phyloP scores from a whole-genome alignment of 192 early-diverging fungal species.

The Diversispora eburnea region DNA sequence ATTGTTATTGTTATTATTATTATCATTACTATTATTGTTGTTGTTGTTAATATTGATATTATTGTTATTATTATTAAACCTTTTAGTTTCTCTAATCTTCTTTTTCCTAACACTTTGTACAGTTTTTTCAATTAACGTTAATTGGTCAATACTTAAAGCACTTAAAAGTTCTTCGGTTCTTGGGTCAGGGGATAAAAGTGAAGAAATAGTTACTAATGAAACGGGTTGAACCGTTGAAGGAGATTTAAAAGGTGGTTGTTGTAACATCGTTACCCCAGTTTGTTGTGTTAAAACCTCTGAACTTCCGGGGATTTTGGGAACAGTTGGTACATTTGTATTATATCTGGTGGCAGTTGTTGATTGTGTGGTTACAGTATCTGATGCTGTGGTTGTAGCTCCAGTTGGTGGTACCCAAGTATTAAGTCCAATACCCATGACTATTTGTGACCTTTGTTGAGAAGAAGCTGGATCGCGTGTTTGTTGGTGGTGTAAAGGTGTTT shows the following conservation, averaged over 20 bases:
- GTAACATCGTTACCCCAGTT: neutral
- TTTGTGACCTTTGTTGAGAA: neutral
- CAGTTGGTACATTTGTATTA: neutral
- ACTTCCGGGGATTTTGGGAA: neutral
- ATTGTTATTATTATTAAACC: neutral
- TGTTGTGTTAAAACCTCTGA: neutral
- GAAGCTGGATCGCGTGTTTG: constrained; percentile 9
- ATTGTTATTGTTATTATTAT: neutral
- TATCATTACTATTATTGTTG: neutral
- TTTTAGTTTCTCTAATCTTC: constrained; percentile 22
- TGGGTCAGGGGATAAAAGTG: constrained; percentile 14
- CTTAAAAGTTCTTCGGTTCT: constrained; percentile 20
- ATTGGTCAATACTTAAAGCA: constrained; percentile 17
- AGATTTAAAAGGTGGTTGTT: neutral
- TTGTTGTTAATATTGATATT: neutral
- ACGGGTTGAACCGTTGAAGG: neutral
- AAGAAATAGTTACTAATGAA: constrained; percentile 9
- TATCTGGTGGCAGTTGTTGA: neutral
- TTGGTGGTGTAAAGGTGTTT: neutral
- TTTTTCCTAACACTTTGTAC: constrained; percentile 22
- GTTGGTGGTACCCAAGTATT: constrained; percentile 7
- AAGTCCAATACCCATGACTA: neutral
- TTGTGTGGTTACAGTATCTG: neutral
- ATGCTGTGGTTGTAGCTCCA: neutral
- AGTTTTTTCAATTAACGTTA: constrained; percentile 19